Conservation (phyloP, 169 alveolate genomes). For the Plasmodium malariae region DNA sequence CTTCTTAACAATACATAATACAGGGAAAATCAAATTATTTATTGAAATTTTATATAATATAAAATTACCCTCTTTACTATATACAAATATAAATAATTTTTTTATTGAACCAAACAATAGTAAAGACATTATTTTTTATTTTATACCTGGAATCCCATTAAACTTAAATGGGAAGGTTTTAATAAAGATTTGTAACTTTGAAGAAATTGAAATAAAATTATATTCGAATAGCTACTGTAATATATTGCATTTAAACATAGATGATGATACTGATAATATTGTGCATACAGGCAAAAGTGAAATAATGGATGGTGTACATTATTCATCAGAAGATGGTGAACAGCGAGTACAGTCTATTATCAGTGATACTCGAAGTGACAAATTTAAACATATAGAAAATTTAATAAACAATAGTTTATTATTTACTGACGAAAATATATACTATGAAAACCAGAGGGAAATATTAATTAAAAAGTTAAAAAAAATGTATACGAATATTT, state of each 20-base stretch:
- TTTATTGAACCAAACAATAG: constrained; percentile 68
- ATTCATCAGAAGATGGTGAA: not conserved
- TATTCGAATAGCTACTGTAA: constrained; percentile 13
- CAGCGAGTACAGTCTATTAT: not conserved
- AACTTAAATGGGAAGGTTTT: constrained; percentile 27
- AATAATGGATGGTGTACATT: constrained; percentile 1
- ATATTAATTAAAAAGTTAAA: constrained; percentile 31
- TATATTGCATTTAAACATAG: constrained; percentile 31
- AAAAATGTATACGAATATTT: constrained; percentile 11
- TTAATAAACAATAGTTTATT: constrained; percentile 27
- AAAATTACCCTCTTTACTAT: constrained; percentile 63
- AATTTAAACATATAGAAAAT: constrained; percentile 25
- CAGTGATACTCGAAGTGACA: not conserved
- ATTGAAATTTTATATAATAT: constrained; percentile 49
- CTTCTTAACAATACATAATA: constrained; percentile 56
- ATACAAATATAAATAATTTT: constrained; percentile 66
- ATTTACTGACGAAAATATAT: constrained; percentile 2
- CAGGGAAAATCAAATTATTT: constrained; percentile 63
- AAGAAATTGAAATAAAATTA: constrained; percentile 49
- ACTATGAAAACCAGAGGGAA: constrained; percentile 33
- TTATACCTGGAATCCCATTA: constrained; percentile 53
- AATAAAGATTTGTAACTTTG: constrained; percentile 70
- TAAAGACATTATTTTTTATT: constrained; percentile 63
- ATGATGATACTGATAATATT: not conserved
- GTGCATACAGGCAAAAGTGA: not conserved